Evolutionary conservation across 2,329 filamentous ascomycete genomes (phyloP), one percentile per base, ranked within the genome.

Genomic region (Emergomyces africanus): DNA sequence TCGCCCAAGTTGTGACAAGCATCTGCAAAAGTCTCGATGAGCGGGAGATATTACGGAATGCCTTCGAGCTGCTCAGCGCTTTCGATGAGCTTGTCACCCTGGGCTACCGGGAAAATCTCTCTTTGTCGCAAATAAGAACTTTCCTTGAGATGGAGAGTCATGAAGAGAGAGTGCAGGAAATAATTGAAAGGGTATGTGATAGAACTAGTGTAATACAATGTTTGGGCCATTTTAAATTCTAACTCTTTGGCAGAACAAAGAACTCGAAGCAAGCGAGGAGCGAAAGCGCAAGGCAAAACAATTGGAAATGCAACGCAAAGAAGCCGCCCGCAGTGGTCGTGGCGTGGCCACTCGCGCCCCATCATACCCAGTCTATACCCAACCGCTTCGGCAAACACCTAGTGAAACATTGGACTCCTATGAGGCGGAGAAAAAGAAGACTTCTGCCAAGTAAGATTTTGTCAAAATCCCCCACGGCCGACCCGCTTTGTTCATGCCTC

Each of bases 81-180:
- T 99, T 97, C 69, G 94, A 99, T 70, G 94, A 99, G 78, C 82
- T 99, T 61, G 92, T 99, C 61, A 96, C 92, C 0, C 80, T 96
- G 63, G 94, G 94, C 14, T 97, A 99, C 77, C 79, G 94, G 69
- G 94, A 99, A 78, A 99, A 99, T 75, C 78, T 99, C 66, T 95
- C 92, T 28, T 83, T 99, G 68, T 89, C 86, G 75, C 95, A 99
- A 77, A 99, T 99, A 79, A 96, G 95, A 82, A 96, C 94, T 2
- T 99, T 99, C 80, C 76, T 99, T 66, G 95, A 97, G 71, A 99
- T 99, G 94, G 94, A 99, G 75, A 94, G 88, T 75, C 94, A 99
- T 70, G 95, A 99, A 76, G 94, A 99, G 81, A 86, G 94, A 71
- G 97, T 99, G 66, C 94, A 99, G 75, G 94, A 96, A 72, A 99